phyloP scores from a whole-genome alignment of 768 basidiomycete species.

The Naganishia onofrii region DNA sequence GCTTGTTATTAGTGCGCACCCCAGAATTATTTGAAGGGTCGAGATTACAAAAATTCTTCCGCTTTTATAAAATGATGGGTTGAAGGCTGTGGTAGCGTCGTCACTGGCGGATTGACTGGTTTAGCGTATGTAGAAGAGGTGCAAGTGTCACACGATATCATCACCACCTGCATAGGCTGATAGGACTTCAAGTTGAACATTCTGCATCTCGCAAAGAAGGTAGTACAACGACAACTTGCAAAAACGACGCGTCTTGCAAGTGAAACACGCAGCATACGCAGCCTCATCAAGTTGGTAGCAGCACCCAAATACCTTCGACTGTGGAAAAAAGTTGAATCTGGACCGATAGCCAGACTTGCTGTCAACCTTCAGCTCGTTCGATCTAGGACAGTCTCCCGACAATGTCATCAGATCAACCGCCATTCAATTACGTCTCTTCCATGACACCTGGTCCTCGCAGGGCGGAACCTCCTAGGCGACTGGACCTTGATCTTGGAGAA shows the following conservation, averaged over 20 bases:
- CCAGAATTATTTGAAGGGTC: background rate
- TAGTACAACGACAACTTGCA: too few species aligned
- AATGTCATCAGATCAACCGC: background rate
- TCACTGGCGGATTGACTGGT: too few species aligned
- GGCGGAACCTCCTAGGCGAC: constrained; percentile 4
- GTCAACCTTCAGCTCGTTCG: background rate
- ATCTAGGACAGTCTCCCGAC: background rate
- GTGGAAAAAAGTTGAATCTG: background rate
- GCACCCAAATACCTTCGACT: too few species aligned
- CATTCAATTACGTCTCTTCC: background rate
- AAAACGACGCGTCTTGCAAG: background rate
- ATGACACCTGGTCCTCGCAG: background rate
- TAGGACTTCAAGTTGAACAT: too few species aligned
- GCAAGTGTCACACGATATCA: too few species aligned
- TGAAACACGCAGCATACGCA: constrained; percentile 12
- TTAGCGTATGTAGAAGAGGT: too few species aligned
- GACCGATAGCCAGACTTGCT: background rate
- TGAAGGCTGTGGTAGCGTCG: too few species aligned
- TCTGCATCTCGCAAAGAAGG: too few species aligned
- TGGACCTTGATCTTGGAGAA: constrained; percentile 8
- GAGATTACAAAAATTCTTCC: too few species aligned
- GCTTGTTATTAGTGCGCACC: background rate
- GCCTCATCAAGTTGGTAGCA: too few species aligned
- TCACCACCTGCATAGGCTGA: too few species aligned
- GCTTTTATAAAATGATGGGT: too few species aligned